These are phyloP conservation scores for Chaetothyriales sp. DNA, from an alignment of 2,329 filamentous ascomycete genomes.

Conservation along the genomic window DNA sequence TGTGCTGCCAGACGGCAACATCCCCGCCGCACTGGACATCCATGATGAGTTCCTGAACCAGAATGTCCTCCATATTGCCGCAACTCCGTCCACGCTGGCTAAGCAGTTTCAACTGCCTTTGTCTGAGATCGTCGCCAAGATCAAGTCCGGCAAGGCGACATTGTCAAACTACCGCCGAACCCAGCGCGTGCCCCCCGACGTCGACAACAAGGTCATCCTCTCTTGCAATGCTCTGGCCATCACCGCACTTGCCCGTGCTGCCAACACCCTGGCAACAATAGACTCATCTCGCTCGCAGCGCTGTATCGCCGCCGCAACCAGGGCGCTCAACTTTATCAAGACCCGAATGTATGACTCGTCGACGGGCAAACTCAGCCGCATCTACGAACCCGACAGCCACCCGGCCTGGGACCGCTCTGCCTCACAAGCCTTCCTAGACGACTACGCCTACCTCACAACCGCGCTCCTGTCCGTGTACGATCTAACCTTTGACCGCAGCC, in stretches of 20 bases:
- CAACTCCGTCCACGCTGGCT: slow-evolving; percentile 52
- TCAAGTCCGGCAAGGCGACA: slow-evolving; percentile 51
- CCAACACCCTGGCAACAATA: slow-evolving; percentile 48
- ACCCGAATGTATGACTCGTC: slow-evolving; percentile 54
- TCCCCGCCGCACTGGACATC: slow-evolving; percentile 65
- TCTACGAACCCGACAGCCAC: slow-evolving; percentile 1
- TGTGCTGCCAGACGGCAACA: slow-evolving; percentile 70
- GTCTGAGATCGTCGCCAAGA: slow-evolving; percentile 51
- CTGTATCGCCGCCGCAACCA: slow-evolving; percentile 52
- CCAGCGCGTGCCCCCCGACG: slow-evolving; percentile 57
- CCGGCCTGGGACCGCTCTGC: slow-evolving; percentile 2
- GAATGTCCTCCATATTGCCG: slow-evolving; percentile 65
- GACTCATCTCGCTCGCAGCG: slow-evolving; percentile 41
- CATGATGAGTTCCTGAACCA: slow-evolving; percentile 91
- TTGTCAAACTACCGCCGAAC: slow-evolving; percentile 56
- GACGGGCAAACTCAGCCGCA: slow-evolving; percentile 49
- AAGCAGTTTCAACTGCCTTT: slow-evolving; percentile 59
- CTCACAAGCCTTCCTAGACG: slow-evolving; percentile 76
- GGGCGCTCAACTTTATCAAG: slow-evolving; percentile 57
- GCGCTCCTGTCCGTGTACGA: slow-evolving; percentile 76
- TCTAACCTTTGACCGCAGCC: slow-evolving; percentile 58
- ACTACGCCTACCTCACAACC: slow-evolving; percentile 78
- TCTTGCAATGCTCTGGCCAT: slow-evolving; percentile 84
- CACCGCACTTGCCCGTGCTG: slow-evolving; percentile 60
- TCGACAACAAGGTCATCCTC: slow-evolving; percentile 79